Evolutionary conservation across 2,329 filamentous ascomycete species (phyloP).

Genomic region (Arachnopeziza araneosa): DNA sequence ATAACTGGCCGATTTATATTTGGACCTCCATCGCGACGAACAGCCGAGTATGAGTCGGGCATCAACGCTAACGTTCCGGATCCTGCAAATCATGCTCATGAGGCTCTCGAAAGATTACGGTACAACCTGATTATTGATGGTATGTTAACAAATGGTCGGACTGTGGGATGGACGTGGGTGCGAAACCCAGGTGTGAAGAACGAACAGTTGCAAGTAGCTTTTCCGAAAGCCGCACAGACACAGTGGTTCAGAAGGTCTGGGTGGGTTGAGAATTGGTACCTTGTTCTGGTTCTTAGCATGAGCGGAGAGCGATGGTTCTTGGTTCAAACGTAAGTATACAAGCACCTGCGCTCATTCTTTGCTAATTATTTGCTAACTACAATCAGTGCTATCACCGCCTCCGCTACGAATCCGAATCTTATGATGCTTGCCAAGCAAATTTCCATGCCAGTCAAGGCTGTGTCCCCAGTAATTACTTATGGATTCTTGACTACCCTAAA

Average conservation of each 20-base stretch:
- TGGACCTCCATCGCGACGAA: constrained; percentile 54
- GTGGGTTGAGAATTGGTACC: constrained; percentile 69
- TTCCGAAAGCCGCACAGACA: constrained; percentile 51
- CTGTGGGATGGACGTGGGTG: constrained; percentile 56
- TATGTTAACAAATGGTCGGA: constrained; percentile 53
- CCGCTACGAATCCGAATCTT: constrained; percentile 3
- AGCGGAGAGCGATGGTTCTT: constrained; percentile 77
- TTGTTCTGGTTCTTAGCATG: constrained; percentile 65
- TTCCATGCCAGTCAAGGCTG: constrained; percentile 23
- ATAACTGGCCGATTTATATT: constrained; percentile 73
- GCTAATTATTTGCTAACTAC: background rate
- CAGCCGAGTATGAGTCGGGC: constrained; percentile 53
- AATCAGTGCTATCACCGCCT: background rate
- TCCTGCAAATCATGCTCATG: constrained; percentile 51
- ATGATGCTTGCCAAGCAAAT: constrained; percentile 1
- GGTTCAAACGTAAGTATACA: constrained; percentile 47
- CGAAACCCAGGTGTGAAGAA: constrained; percentile 37
- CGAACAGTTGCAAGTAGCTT: constrained; percentile 52
- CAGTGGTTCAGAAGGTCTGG: constrained; percentile 64
- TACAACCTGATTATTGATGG: constrained; percentile 57
- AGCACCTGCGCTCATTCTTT: background rate
- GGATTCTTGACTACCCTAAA: constrained; percentile 31
- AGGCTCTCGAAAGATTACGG: constrained; percentile 55
- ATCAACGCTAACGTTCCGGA: constrained; percentile 55
- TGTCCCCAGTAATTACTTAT: constrained; percentile 27